These are phyloP conservation scores for Ophiobolus disseminans DNA, from an alignment of 2,329 filamentous ascomycete species.

Conservation along the genomic window DNA sequence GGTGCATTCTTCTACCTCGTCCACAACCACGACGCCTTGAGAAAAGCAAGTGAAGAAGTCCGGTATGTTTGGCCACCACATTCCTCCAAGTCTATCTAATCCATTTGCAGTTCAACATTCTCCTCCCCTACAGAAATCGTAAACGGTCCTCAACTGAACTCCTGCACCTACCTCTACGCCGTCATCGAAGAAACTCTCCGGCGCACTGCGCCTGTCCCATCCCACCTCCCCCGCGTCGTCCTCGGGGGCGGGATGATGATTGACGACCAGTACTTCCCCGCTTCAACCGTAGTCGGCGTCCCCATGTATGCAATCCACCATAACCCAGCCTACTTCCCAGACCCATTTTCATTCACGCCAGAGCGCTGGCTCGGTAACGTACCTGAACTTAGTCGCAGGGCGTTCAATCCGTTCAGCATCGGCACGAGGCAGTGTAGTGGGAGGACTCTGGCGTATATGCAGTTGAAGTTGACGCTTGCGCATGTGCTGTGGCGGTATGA, in stretches of 20 bases:
- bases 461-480: slow-evolving; percentile 68
- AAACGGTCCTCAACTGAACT: slow-evolving; percentile 23
- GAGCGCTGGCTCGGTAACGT: slow-evolving; percentile 29
- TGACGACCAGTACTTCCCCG: slow-evolving; percentile 27
- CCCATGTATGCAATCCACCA: slow-evolving; percentile 33
- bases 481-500: slow-evolving; percentile 67
- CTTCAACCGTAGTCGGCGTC: slow-evolving; percentile 32
- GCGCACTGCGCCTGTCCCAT: slow-evolving; percentile 32
- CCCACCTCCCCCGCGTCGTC: slow-evolving; percentile 35
- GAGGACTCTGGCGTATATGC: slow-evolving; percentile 69
- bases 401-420: slow-evolving; percentile 75
- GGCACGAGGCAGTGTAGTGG: slow-evolving; percentile 69
- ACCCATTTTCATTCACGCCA: slow-evolving; percentile 26
- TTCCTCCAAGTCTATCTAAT: background rate
- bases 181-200: slow-evolving; percentile 46
- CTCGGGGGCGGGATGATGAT: slow-evolving; percentile 33
- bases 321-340: slow-evolving; percentile 19
- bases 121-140: slow-evolving; percentile 26
- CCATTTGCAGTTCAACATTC: slow-evolving; percentile 11
- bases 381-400: slow-evolving; percentile 38
- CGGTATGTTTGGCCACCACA: slow-evolving; percentile 11
- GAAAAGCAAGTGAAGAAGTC: slow-evolving; percentile 31
- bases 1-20: slow-evolving; percentile 50
- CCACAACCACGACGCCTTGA: slow-evolving; percentile 39
- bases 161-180: slow-evolving; percentile 38